phyloP scores from a whole-genome alignment of 83 land plant genomes.

The Picea abies region DNA sequence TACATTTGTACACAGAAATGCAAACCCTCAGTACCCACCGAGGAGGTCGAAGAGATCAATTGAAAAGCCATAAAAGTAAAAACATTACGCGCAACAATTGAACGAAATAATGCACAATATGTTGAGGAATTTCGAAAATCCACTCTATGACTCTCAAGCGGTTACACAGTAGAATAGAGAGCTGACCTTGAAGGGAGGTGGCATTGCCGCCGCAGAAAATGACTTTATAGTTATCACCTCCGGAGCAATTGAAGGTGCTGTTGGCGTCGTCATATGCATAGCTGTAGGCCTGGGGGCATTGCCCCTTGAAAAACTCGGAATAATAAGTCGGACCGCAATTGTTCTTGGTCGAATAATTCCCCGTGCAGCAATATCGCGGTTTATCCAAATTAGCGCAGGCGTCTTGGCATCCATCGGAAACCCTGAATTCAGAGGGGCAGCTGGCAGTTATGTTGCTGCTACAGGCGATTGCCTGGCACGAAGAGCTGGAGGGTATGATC shows the following conservation, averaged over 20 bases:
- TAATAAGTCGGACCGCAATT: slow-evolving; percentile 33
- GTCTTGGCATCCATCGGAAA: neutral
- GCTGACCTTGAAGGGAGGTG: too few relatives aligned
- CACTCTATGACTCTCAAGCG: too few relatives aligned
- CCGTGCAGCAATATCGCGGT: slow-evolving; percentile 44
- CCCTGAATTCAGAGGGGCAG: neutral
- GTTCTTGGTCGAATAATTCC: slow-evolving; percentile 14
- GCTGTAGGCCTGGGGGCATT: slow-evolving; percentile 50
- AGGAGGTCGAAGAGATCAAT: too few relatives aligned
- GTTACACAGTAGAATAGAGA: too few relatives aligned
- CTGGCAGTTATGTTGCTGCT: slow-evolving; percentile 21
- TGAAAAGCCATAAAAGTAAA: too few relatives aligned
- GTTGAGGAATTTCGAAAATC: too few relatives aligned
- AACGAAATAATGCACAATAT: too few relatives aligned
- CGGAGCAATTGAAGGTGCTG: neutral
- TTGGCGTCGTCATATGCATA: slow-evolving; percentile 43
- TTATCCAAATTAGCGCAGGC: neutral
- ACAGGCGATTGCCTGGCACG: slow-evolving; percentile 34
- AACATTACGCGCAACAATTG: too few relatives aligned
- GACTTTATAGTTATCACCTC: too few relatives aligned
- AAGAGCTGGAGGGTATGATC: slow-evolving; percentile 37
- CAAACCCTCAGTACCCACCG: too few relatives aligned
- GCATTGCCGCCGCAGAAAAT: too few relatives aligned
- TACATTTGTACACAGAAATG: too few relatives aligned
- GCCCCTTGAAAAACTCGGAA: slow-evolving; percentile 41